Evolutionary conservation across 2,329 filamentous ascomycete species (phyloP), one percentile per base, ranked within the genome.

Genomic region (Penicillium sp.): DNA sequence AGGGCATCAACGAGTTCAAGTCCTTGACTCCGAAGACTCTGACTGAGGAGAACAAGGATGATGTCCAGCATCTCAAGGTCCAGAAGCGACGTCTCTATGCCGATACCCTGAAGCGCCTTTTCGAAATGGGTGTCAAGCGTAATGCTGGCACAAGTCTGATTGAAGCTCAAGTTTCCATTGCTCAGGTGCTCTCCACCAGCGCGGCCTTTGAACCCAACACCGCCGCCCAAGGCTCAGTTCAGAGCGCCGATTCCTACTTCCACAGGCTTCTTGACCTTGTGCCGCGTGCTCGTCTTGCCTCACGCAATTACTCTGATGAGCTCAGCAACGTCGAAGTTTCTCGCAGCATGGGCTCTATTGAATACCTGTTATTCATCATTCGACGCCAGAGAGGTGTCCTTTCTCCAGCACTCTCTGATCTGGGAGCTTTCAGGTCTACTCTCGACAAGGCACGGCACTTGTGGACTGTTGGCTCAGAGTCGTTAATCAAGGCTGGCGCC

Each of bases 1-100:
- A 84, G 0, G 87, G 86, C 1, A 90, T 92, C 64, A 79, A 84
- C 2, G 87, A 92, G 61, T 84, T 98, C 60, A 89, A 89, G 64
- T 91, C 92, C 60, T 90, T 92, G 64, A 99, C 95, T 0, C 95
- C 95, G 0, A 81, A 85, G 0, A 83, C 84, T n/a, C 78, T 96
- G 48, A 96, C 86, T 0, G 91, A 96, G 28, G 93, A 96, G 45
- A 97, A 95, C 75, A 94, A 93, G 72, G 84, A 88, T 11, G 75
- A 84, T 15, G 86, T 97, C 61, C 93, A 96, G 75, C 91, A 97
- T 73, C 86, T 98, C 66, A 98, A 97, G 80, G 88, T 87, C 2
- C 86, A 91, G 68, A 99, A 99, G 78, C 87, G 92, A 45, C 93
- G 92, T 67, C 84, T 98, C 14, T 95, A 96, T 68, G 90, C 92